Percentiles rank a stretch among this genome's conserved stretches.
These are phyloP conservation scores for Fusarium decemcellulare DNA, from an alignment of 2,329 filamentous ascomycete genomes.

Conservation along the genomic window DNA sequence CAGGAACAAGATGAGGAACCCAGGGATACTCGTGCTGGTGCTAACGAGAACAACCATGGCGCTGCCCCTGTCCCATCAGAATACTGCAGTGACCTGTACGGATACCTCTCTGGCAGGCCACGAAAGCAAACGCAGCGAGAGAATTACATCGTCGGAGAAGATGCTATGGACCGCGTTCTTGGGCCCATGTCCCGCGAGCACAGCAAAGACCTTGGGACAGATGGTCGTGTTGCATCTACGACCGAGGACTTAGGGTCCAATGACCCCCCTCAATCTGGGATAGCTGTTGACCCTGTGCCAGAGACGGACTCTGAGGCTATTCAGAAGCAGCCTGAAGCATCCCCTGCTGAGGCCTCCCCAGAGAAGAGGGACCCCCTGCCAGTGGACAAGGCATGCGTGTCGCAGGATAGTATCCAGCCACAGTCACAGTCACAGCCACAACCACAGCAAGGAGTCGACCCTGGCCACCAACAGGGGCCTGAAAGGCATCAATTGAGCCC, in stretches of 20 bases:
- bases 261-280: background rate
- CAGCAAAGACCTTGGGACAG: background rate
- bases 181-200: background rate
- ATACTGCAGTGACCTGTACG: background rate
- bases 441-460: background rate
- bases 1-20: background rate
- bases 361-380: background rate
- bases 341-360: too few species aligned
- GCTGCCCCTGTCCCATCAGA: background rate
- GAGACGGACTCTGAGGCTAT: background rate
- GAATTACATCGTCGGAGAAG: slow-evolving; percentile 1
- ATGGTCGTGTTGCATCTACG: background rate
- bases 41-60: background rate
- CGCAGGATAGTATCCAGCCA: background rate
- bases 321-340: background rate
- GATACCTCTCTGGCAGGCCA: background rate
- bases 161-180: background rate
- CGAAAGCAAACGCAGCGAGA: background rate
- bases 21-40: background rate
- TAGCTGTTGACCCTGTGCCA: too few species aligned
- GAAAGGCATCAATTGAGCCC: background rate
- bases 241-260: background rate
- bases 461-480: background rate
- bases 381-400: background rate
- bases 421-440: background rate